These are phyloP conservation scores for Tetraselmis chui DNA, from an alignment of 139 green algal species.

Conservation along the genomic window DNA sequence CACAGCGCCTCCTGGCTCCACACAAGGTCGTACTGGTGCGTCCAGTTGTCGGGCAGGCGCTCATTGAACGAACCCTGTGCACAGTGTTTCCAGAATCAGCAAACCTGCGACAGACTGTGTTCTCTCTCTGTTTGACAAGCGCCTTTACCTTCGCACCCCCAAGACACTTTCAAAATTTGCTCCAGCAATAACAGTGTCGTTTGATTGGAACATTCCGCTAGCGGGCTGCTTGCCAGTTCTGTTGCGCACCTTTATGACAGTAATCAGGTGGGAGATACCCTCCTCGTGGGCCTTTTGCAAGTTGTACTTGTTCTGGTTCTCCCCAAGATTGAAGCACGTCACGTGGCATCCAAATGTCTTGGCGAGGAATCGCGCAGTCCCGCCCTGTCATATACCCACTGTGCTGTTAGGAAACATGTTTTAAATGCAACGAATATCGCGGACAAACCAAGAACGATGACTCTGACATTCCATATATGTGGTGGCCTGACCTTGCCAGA, in stretches of 20 bases:
- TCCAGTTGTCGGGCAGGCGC: slow-evolving; percentile 10
- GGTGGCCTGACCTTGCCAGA: neutral
- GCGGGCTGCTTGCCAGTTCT: too few relatives aligned
- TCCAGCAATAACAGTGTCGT: neutral
- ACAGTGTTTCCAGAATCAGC: neutral
- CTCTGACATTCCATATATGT: too few relatives aligned
- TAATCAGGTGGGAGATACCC: slow-evolving; percentile 10
- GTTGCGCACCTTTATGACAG: neutral
- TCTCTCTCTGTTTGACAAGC: neutral
- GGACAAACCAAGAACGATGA: too few relatives aligned
- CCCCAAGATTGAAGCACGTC: slow-evolving; percentile 12
- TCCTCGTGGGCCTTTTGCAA: neutral
- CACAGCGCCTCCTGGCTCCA: slow-evolving; percentile 14
- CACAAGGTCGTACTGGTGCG: slow-evolving; percentile 12
- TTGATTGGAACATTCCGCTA: neutral
- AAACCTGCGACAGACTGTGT: neutral
- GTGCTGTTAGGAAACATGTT: neutral
- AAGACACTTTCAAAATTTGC: neutral
- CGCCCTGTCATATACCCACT: slow-evolving; percentile 1
- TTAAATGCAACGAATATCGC: too few relatives aligned
- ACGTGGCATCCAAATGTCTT: slow-evolving; percentile 13
- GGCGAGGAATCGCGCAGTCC: neutral
- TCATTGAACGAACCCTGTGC: slow-evolving; percentile 6
- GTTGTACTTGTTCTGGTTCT: slow-evolving; percentile 17
- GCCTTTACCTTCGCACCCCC: slow-evolving; percentile 3